These are phyloP conservation scores for Mrakia gelida DNA, from an alignment of 768 basidiomycete genomes.

Conservation along the genomic window DNA sequence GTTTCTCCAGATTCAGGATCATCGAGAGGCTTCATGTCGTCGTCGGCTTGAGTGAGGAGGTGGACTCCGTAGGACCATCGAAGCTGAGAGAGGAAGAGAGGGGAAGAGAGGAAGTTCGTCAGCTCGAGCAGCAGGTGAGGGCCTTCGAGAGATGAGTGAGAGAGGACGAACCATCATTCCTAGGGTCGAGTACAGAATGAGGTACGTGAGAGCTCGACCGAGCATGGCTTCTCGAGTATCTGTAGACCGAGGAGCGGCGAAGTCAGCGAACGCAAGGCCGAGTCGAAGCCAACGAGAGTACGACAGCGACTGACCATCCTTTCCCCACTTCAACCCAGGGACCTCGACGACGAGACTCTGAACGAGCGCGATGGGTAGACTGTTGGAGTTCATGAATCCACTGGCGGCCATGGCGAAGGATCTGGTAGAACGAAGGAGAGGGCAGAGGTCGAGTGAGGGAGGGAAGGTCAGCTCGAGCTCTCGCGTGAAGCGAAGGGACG, in stretches of 20 bases:
- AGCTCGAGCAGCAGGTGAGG: too few species aligned
- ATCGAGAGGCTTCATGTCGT: constrained; percentile 5
- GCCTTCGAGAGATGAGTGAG: too few species aligned
- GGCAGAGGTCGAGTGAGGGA: too few species aligned
- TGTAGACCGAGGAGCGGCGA: too few species aligned
- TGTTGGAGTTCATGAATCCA: constrained; percentile 83
- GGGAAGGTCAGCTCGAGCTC: constrained; percentile 21
- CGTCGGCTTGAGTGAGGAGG: constrained; percentile 56
- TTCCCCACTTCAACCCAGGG: constrained; percentile 56
- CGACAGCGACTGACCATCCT: background rate
- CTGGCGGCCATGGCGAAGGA: constrained; percentile 44
- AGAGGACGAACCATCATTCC: constrained; percentile 64
- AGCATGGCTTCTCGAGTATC: constrained; percentile 86
- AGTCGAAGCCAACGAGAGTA: background rate
- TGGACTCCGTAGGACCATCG: constrained; percentile 80
- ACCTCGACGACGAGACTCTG: constrained; percentile 81
- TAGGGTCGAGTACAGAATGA: constrained; percentile 87
- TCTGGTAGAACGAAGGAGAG: constrained; percentile 32
- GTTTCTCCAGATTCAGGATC: background rate
- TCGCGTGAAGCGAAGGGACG: constrained; percentile 36
- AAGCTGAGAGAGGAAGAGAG: constrained; percentile 46
- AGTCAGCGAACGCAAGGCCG: constrained; percentile 56
- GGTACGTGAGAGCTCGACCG: constrained; percentile 80
- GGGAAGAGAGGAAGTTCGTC: too few species aligned
- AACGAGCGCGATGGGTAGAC: constrained; percentile 88